Percentiles rank a stretch among this genome's conserved stretches.
phyloP scores from a whole-genome alignment of 116 monocot species.

The Cymodocea nodosa region DNA sequence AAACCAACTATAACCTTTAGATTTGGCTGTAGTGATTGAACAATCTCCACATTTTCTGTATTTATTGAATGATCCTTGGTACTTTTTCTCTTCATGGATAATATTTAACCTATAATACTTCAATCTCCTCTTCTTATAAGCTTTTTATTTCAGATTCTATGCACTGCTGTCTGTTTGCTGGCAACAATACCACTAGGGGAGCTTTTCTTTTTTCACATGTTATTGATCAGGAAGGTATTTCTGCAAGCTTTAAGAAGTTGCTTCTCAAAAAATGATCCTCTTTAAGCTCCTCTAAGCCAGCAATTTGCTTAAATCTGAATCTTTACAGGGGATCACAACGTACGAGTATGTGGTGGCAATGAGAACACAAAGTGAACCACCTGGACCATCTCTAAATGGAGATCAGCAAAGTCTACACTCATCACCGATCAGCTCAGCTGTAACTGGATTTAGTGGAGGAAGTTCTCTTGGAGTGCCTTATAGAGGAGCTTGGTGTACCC shows the following conservation, averaged over 20 bases:
- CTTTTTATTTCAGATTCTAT: constrained; percentile 26
- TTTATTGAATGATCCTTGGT: no score
- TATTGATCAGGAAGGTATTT: constrained; percentile 76
- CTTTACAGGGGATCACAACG: constrained; percentile 74
- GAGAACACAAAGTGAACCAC: constrained; percentile 75
- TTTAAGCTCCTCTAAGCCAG: no score
- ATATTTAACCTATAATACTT: no score
- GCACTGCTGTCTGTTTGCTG: constrained; percentile 51
- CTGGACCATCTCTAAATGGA: constrained; percentile 39
- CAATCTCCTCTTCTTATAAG: no score
- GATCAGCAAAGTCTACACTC: constrained; percentile 39
- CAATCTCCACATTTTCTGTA: no score
- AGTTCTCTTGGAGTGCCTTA: constrained; percentile 66
- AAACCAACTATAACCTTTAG: no score
- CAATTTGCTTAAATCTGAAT: neutral
- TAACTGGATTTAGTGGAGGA: constrained; percentile 59
- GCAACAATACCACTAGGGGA: constrained; percentile 71
- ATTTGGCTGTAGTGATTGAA: no score
- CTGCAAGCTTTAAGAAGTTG: neutral
- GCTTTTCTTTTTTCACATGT: constrained; percentile 87
- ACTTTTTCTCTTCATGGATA: no score
- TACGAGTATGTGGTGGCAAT: constrained; percentile 95
- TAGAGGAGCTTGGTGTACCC: constrained; percentile 83
- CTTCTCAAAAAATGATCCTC: no score
- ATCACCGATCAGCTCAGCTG: constrained; percentile 56